Evolutionary conservation across 2,329 filamentous ascomycete species (phyloP), one percentile per base, ranked within the genome.

Genomic region (Cordyceps javanica): DNA sequence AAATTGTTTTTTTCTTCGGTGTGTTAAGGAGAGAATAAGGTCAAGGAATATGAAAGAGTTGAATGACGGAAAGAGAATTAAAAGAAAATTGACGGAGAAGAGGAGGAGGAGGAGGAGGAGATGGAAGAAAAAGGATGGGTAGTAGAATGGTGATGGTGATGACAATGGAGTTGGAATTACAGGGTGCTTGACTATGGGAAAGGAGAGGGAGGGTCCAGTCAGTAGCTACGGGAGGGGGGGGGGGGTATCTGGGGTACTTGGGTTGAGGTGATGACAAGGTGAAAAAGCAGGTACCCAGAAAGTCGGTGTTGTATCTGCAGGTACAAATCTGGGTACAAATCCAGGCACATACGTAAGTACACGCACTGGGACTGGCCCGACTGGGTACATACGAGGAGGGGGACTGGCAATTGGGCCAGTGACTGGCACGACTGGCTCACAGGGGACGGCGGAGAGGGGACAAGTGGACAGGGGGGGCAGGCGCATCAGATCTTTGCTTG

Each of bases 21-120:
- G 10, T 23, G 45, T 11, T 14, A 30, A 28, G 26, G 19, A 44
- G 30, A 6, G 26, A 41, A 68, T 63, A 64, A 69, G 66, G 53
- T 48, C 41, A 62, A 60, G 60, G 53, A 54, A 59, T 44, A 45
- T 30, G 45, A 61, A 60, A 56, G 57, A 60, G 59, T 49, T 21
- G 42, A 28, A 28, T 46, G 52, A 46, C 41, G 41, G 44, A 30
- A 55, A 54, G 34, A 19, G 21, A 16, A n/a, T n/a, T 19, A 23
- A 21, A 36, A 32, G 23, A 56, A 23, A 32, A 19, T n/a, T 14
- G 21, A 55, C 59, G 51, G 59, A 59, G 44, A 55, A 32, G 28
- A 34, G 28, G 28, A 11, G 13, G 5, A 48, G 19, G 51, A 19
- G 55, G 45, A 58, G 11, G 41, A 19, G 46, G 30, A 42, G 32